phyloP scores from a whole-genome alignment of 164 flowering plant genomes.

The Santalum album region DNA sequence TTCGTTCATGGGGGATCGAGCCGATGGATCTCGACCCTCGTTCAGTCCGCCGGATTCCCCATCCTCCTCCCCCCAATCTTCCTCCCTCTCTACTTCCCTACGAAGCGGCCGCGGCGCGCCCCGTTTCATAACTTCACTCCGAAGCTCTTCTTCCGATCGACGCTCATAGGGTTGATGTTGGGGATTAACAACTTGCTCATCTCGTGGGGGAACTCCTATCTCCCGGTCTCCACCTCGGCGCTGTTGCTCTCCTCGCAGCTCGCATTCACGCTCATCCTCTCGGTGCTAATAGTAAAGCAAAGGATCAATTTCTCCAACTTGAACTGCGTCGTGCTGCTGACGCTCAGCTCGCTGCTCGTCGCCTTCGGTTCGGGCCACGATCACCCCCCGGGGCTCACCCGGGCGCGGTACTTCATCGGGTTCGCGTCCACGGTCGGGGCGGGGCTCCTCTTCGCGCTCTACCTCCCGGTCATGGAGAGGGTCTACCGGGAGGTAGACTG shows the following conservation, averaged over 20 bases:
- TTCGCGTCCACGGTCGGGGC: conserved; percentile 57
- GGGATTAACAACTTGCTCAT: conserved; percentile 63
- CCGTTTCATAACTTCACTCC: conserved; percentile 46
- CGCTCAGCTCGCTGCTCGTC: conserved; percentile 43
- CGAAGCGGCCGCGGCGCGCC: conserved; percentile 10
- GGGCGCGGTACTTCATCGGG: conserved; percentile 42
- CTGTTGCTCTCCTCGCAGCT: conserved; percentile 61
- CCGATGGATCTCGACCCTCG: conserved; percentile 72
- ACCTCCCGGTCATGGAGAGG: conserved; percentile 50
- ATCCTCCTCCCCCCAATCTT: conserved; percentile 41
- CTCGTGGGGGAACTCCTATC: conserved; percentile 68
- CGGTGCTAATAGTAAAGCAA: conserved; percentile 55
- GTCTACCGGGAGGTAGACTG: conserved; percentile 25
- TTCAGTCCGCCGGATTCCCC: conserved; percentile 73
- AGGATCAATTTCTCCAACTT: conserved; percentile 45
- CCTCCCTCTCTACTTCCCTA: conserved; percentile 21
- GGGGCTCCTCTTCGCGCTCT: conserved; percentile 54
- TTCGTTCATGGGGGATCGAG: conserved; percentile 73
- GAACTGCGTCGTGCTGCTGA: conserved; percentile 59
- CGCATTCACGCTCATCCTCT: conserved; percentile 55
- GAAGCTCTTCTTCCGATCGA: conserved; percentile 15
- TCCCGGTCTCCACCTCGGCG: conserved; percentile 64
- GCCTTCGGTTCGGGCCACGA: conserved; percentile 44
- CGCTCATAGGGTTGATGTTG: conserved; percentile 36
- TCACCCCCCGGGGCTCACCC: conserved; percentile 27